Percentiles rank a stretch among this genome's conserved stretches.
These are phyloP conservation scores for Berberis vulgaris DNA, from an alignment of 164 flowering plant species.

Conservation along the genomic window DNA sequence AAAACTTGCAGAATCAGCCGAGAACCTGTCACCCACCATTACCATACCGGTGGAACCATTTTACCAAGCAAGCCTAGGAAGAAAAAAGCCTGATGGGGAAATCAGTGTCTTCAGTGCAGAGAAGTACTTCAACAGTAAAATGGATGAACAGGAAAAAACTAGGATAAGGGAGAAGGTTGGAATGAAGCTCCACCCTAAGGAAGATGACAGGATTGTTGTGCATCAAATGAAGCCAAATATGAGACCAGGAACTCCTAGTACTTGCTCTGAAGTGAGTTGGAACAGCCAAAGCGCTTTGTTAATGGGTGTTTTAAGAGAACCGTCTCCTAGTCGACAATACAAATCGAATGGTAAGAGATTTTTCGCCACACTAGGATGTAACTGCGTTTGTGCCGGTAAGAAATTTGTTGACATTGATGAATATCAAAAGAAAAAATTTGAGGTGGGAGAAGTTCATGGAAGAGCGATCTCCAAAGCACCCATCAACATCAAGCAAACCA, in stretches of 20 bases:
- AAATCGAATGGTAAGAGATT: constrained; percentile 21
- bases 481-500: constrained; percentile 24
- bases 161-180: constrained; percentile 5
- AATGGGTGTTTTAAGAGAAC: constrained; percentile 2
- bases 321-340: background rate
- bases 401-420: constrained; percentile 34
- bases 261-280: constrained; percentile 63
- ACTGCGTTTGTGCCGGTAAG: constrained; percentile 39
- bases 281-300: constrained; percentile 64
- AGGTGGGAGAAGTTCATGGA: constrained; percentile 7
- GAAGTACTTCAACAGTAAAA: constrained; percentile 55
- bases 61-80: constrained; percentile 10
- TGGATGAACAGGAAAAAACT: constrained; percentile 19
- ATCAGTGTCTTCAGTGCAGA: constrained; percentile 69
- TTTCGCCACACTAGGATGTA: constrained; percentile 40
- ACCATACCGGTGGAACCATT: constrained; percentile 7
- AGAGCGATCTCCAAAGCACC: constrained; percentile 31
- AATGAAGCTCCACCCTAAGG: constrained; percentile 6
- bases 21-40: constrained; percentile 1
- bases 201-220: constrained; percentile 10
- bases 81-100: constrained; percentile 38
- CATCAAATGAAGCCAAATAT: constrained; percentile 14
- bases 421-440: constrained; percentile 4
- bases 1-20: constrained; percentile 24
- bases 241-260: constrained; percentile 42